These are phyloP conservation scores for Ascochyta pisi DNA, from an alignment of 2,329 filamentous ascomycete species.

Conservation along the genomic window DNA sequence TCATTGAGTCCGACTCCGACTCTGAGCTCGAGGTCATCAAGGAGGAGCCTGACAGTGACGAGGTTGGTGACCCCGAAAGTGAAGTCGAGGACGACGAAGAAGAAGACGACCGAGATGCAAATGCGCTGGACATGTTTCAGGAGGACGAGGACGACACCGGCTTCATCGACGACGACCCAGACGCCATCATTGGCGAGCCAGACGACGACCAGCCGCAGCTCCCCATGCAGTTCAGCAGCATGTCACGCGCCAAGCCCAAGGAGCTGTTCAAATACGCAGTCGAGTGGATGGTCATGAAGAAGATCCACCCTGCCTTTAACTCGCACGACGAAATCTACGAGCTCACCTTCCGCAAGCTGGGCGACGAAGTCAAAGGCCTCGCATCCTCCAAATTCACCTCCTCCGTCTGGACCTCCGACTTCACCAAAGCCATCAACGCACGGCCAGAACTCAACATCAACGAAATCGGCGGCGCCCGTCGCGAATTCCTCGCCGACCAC, in stretches of 20 bases:
- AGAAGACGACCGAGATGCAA: constrained; percentile 31
- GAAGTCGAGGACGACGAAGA: constrained; percentile 39
- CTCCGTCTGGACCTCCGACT: constrained; percentile 71
- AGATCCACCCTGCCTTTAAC: constrained; percentile 74
- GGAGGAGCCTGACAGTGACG: constrained; percentile 37
- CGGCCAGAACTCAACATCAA: constrained; percentile 63
- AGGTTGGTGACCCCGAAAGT: constrained; percentile 21
- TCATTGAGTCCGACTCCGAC: constrained; percentile 35
- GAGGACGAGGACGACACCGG: constrained; percentile 66
- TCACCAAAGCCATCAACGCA: constrained; percentile 69
- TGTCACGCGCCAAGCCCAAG: constrained; percentile 70
- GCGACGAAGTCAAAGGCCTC: constrained; percentile 72
- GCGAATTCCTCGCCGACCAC: constrained; percentile 36
- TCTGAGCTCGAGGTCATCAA: constrained; percentile 43
- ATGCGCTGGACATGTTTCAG: constrained; percentile 55
- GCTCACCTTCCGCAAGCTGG: constrained; percentile 73
- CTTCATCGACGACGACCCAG: constrained; percentile 69
- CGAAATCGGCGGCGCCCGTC: constrained; percentile 32
- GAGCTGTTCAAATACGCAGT: constrained; percentile 77
- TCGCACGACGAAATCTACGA: constrained; percentile 69
- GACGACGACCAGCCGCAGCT: constrained; percentile 63
- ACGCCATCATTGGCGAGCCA: constrained; percentile 56
- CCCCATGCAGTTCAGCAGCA: constrained; percentile 72
- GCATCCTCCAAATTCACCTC: constrained; percentile 76
- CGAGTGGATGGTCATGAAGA: constrained; percentile 83